phyloP scores from a whole-genome alignment of 2,329 filamentous ascomycete genomes.

The Alternaria ethzedia region DNA sequence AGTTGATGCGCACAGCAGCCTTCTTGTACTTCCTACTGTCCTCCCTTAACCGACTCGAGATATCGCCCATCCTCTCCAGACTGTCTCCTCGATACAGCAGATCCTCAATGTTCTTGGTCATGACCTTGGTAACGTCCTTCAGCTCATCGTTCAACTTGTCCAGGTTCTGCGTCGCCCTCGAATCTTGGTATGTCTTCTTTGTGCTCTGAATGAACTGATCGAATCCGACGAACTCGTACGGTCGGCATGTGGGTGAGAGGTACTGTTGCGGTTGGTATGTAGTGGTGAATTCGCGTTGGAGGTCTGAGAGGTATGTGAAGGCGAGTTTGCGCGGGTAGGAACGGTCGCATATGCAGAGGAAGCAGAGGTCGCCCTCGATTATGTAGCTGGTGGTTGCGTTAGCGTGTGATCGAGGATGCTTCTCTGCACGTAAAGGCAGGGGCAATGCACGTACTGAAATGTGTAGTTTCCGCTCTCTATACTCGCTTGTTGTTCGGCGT shows the following conservation, averaged over 20 bases:
- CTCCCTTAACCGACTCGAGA: conserved; percentile 83
- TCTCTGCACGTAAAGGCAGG: background rate
- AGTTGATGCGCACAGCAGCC: conserved; percentile 95
- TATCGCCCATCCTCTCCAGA: conserved; percentile 95
- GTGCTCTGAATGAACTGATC: conserved; percentile 95
- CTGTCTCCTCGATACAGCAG: conserved; percentile 92
- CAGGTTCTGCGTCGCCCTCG: conserved; percentile 87
- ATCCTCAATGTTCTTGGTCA: conserved; percentile 99
- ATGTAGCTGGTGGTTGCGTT: conserved; percentile 68
- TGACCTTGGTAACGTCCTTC: conserved; percentile 96
- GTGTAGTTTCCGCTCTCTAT: conserved; percentile 86
- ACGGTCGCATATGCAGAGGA: conserved; percentile 90
- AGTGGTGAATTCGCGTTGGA: conserved; percentile 87
- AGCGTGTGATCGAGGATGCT: conserved; percentile 7
- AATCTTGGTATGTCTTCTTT: conserved; percentile 92
- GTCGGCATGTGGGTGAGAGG: conserved; percentile 75
- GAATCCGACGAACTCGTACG: conserved; percentile 97
- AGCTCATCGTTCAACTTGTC: conserved; percentile 97
- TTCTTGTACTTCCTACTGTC: conserved; percentile 94
- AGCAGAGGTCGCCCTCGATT: conserved; percentile 82
- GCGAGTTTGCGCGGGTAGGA: conserved; percentile 97
- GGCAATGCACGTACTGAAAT: conserved; percentile 71
- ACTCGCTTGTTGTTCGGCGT: conserved; percentile 86
- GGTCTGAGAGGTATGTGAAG: conserved; percentile 95
- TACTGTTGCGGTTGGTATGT: conserved; percentile 79